phyloP scores from a whole-genome alignment of 2,329 filamentous ascomycete species.

The Cryphonectria carpinicola region DNA sequence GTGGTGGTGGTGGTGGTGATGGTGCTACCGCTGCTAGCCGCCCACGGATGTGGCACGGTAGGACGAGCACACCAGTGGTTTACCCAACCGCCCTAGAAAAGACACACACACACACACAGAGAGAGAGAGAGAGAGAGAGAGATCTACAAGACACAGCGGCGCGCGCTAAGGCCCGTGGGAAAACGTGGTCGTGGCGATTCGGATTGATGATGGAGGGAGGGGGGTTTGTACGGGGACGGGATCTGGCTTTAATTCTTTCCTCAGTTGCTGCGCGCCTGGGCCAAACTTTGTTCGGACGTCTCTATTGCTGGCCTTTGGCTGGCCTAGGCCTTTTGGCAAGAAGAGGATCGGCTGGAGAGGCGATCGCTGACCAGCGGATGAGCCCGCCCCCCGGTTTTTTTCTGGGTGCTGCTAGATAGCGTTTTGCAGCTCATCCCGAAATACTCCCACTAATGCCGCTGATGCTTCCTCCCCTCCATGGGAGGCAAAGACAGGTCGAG shows the following conservation, averaged over 20 bases:
- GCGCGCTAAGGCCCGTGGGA: not conserved
- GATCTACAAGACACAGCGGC: slow-evolving; percentile 2
- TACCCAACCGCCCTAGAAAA: not conserved
- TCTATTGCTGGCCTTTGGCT: not conserved
- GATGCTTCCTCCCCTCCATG: not conserved
- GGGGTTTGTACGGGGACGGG: not conserved
- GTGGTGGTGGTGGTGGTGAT: not conserved
- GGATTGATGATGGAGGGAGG: not conserved
- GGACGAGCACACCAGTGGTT: not conserved
- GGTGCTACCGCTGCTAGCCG: not conserved
- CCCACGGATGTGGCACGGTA: not conserved
- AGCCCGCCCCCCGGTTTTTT: slow-evolving; percentile 3
- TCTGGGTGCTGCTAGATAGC: not conserved
- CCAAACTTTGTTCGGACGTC: slow-evolving; percentile 7
- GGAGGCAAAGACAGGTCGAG: not conserved
- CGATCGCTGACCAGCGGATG: slow-evolving; percentile 5
- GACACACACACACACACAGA: too few relatives aligned
- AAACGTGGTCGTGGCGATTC: not conserved
- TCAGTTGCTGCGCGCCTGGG: not conserved
- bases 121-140: not conserved
- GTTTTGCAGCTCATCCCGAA: slow-evolving; percentile 1
- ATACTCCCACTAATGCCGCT: slow-evolving; percentile 6
- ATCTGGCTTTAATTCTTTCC: not conserved
- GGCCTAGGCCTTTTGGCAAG: not conserved
- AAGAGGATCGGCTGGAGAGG: not conserved